Evolutionary conservation across 331 rosid species (phyloP), one percentile per base, ranked within the genome.

Genomic region (Erythrophleum ivorense): DNA sequence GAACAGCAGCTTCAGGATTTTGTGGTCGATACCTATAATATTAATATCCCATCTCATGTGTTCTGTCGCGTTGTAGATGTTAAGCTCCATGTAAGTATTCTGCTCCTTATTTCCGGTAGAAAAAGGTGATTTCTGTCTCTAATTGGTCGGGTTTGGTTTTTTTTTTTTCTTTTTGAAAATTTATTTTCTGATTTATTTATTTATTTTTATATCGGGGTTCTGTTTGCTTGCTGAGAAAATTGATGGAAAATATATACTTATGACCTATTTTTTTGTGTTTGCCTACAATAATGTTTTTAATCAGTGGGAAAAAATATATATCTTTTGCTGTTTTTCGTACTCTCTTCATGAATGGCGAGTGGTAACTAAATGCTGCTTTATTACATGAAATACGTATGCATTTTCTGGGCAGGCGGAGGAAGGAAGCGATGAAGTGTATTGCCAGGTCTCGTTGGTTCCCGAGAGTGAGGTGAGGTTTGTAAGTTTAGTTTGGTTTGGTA

Each of bases 1-100:
- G 97, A 96, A 58, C 91, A 85, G 6, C 86, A 85, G n/a, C 85
- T 86, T 81, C 89, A 81, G 79, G 99, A 96, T 81, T 90, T 94
- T 82, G 91, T 95, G 8, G 38, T 90, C 8, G 54, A 93, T 57
- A 84, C 87, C 43, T 91, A 21, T 80, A 90, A 90, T 82, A 86
- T 96, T 75, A 90, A 89, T 78, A 88, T 96, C 68, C 94, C 97
- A 53, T 77, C 97, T 69, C 97, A 92, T 85, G 90, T 96, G 50
- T 89, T 90, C 87, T 96, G 99, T 87, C 97, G 98, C 8, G 97
- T 96, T 78, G 82, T 87, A 33, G 97, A 94, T 86, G 97, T 96
- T 76, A 94, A 94, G 88, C 99, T 96, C 73, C 99, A 90, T 84
- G 99, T 94, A 80, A 82, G 93, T 54, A 53, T 16, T 76, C 65